Conservation (phyloP, 2,329 filamentous ascomycete species). For the Aspergillus clavatus region DNA sequence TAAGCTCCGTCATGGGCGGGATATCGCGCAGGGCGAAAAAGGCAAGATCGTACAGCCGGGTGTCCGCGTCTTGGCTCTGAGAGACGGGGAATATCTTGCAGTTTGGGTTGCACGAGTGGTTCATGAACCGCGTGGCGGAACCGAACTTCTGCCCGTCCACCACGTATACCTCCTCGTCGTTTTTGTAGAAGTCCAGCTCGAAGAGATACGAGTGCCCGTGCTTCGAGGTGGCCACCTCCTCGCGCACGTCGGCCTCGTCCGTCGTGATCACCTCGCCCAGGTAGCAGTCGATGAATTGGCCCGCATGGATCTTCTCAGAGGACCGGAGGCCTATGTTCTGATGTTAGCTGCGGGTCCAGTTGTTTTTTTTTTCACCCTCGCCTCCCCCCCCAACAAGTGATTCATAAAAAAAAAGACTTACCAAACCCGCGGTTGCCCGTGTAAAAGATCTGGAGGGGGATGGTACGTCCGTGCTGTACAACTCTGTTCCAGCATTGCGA, state of each 20-base stretch:
- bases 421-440: constrained; percentile 41
- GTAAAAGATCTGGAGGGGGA: constrained; percentile 41
- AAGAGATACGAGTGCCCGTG: constrained; percentile 40
- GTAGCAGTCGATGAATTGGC: constrained; percentile 45
- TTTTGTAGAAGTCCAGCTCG: constrained; percentile 35
- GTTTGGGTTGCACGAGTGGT: constrained; percentile 47
- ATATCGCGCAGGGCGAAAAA: constrained; percentile 45
- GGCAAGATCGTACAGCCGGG: constrained; percentile 42
- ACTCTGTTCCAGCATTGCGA: constrained; percentile 39
- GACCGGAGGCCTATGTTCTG: constrained; percentile 36
- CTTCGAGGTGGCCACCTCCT: constrained; percentile 24
- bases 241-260: constrained; percentile 34
- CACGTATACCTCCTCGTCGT: constrained; percentile 32
- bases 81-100: constrained; percentile 43
- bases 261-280: constrained; percentile 42
- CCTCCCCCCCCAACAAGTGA: neutral
- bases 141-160: constrained; percentile 43
- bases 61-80: constrained; percentile 37
- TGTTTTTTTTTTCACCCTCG: neutral
- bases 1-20: constrained; percentile 39
- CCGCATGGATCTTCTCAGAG: constrained; percentile 31
- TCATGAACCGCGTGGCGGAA: constrained; percentile 43
- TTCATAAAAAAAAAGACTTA: constrained; percentile 14
- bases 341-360: constrained; percentile 10
- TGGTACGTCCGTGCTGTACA: constrained; percentile 36